These are phyloP conservation scores for Linum lewisii DNA, from an alignment of 345 rosid species.

Conservation along the genomic window DNA sequence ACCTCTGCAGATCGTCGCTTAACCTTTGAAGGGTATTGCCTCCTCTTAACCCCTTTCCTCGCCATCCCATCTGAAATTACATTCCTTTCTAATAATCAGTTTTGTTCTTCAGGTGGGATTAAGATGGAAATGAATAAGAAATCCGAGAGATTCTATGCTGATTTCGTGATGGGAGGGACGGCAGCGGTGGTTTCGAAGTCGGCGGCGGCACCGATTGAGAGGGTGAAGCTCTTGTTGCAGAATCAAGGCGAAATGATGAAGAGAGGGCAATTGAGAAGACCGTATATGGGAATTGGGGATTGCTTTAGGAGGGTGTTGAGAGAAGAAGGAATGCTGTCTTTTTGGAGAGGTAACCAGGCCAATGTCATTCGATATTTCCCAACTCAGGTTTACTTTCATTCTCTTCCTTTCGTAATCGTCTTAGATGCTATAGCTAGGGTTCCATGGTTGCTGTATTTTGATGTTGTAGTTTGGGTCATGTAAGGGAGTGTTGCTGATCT, in stretches of 20 bases:
- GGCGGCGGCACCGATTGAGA: constrained; percentile 85
- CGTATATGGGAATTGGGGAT: constrained; percentile 54
- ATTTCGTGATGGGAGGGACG: constrained; percentile 71
- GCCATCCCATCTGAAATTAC: too few relatives aligned
- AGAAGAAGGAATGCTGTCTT: constrained; percentile 76
- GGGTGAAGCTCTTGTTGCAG: constrained; percentile 89
- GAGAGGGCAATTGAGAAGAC: constrained; percentile 55
- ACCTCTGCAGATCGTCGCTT: too few relatives aligned
- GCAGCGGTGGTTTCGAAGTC: constrained; percentile 70
- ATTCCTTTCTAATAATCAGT: too few relatives aligned
- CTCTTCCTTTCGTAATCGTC: background rate
- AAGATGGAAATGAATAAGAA: constrained; percentile 28
- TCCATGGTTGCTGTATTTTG: background rate
- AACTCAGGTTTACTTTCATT: constrained; percentile 48
- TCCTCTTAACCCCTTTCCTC: too few relatives aligned
- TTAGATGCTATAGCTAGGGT: background rate
- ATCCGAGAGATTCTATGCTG: constrained; percentile 57
- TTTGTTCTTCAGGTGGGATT: background rate
- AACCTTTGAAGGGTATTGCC: too few relatives aligned
- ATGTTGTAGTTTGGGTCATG: background rate
- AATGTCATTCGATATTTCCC: constrained; percentile 85
- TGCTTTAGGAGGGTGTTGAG: constrained; percentile 63
- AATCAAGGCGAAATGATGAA: constrained; percentile 89
- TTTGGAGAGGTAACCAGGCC: constrained; percentile 97
- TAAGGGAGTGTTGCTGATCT: too few relatives aligned